Base-by-base conservation (phyloP, 208 protist genomes). In the Leishmania turanica region DNA sequence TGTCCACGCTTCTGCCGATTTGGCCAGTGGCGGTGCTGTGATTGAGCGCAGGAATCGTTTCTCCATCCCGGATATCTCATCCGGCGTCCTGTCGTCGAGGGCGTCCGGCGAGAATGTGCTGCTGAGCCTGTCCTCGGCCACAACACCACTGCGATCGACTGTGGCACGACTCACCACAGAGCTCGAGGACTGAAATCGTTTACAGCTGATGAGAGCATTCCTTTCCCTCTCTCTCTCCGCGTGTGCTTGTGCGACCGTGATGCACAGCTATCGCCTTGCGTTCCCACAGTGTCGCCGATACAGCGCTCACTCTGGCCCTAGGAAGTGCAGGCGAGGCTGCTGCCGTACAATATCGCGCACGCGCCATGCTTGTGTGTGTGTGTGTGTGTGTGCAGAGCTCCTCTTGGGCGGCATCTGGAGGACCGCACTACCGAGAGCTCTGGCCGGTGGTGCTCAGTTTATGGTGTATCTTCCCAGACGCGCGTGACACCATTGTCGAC, bases 31-130 rank as follows among this genome's bases (percentile, higher is more conserved):
- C 27, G 56, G 24, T 0, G 21, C 3, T 5, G 11, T 58, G n/a
- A 24, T 34, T 8, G 49, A 34, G 2, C 53, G 56, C 27, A 45
- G 76, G 7, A 42, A 62, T 4, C 71, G 82, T 1, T 53, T 60
- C 27, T 85, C 82, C 17, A 42, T 78, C 40, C 62, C 72, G 4
- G 45, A 31, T 40, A 62, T 69, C 27, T 51, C 82, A 15, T 75
- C 77, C 19, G 68, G 71, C 13, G 11, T 24, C 34, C 60, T 68
- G 3, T 85, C 82, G 73, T 85, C 77, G 21, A 78, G 82, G n/a
- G 82, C 42, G 13, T 85, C 82, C 17, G 77, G 82, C 24, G 82
- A 85, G 65, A 53, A 81, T 47, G 73, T 85, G 5, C 56, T 85
- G 49, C 65, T 85, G n/a, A 81, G 82, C 51, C n/a, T 85, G 4